phyloP scores from a whole-genome alignment of 129 eudicot species.

The Escallonia rubra region DNA sequence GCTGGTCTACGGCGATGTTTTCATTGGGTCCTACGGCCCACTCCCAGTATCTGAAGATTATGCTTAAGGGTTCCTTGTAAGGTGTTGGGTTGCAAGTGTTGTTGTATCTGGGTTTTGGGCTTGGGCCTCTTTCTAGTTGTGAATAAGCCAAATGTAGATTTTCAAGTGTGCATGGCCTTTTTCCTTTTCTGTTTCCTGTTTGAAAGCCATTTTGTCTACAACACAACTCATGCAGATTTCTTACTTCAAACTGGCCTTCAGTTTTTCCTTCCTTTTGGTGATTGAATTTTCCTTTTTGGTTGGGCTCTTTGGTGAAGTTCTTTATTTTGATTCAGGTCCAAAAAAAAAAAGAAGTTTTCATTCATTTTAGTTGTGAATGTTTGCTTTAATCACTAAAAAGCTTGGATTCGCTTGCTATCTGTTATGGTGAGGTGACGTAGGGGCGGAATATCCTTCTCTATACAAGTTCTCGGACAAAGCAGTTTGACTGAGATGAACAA shows the following conservation, averaged over 20 bases:
- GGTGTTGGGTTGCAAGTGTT: not conserved
- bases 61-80: slow-evolving; percentile 3
- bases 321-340: too few species aligned
- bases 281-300: too few species aligned
- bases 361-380: not conserved
- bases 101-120: not conserved
- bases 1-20: slow-evolving; percentile 36
- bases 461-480: too few species aligned
- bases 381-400: not conserved
- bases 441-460: too few species aligned
- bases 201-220: too few species aligned
- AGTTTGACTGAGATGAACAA: too few species aligned
- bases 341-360: not conserved
- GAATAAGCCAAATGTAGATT: slow-evolving; percentile 4
- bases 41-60: slow-evolving; percentile 20
- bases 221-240: too few species aligned
- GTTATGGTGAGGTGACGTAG: too few species aligned
- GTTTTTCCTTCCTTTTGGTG: too few species aligned
- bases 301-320: too few species aligned
- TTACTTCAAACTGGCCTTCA: too few species aligned
- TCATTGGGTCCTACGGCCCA: slow-evolving; percentile 18
- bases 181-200: not conserved
- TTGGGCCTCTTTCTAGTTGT: not conserved
- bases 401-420: too few species aligned
- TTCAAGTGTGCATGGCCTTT: not conserved